Conservation (phyloP, 306 rosid genomes). For the Prunus campanulata region DNA sequence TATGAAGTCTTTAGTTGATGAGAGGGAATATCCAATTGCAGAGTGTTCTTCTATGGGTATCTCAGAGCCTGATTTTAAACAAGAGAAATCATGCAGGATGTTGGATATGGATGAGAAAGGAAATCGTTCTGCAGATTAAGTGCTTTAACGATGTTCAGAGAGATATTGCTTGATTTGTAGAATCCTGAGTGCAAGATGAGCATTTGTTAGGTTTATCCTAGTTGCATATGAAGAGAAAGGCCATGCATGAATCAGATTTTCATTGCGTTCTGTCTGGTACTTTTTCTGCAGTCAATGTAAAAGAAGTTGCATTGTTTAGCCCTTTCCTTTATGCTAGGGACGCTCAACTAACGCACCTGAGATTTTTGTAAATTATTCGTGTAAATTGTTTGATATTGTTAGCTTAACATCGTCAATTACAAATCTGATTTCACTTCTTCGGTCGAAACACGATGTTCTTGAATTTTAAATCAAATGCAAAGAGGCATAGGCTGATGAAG, state of each 20-base stretch:
- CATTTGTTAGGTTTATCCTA: background rate
- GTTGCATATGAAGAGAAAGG: background rate
- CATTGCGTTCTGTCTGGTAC: background rate
- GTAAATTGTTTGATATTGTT: background rate
- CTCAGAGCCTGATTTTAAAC: conserved; percentile 45
- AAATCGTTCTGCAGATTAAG: conserved; percentile 46
- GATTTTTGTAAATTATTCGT: background rate
- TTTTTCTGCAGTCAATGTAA: background rate
- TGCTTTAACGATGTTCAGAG: background rate
- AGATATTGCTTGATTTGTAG: background rate
- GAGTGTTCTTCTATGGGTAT: conserved; percentile 56
- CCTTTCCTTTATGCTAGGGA: background rate
- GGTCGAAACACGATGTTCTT: background rate
- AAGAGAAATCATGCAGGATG: conserved; percentile 52
- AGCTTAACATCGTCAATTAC: background rate
- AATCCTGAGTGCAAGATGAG: background rate
- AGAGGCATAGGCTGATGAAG: too few relatives aligned
- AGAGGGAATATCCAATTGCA: conserved; percentile 65
- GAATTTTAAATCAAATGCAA: background rate
- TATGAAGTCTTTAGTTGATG: conserved; percentile 70
- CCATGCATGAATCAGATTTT: background rate
- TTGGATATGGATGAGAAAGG: conserved; percentile 50
- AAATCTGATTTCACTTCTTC: background rate
- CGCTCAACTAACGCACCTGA: background rate
- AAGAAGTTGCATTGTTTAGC: background rate